Conservation (phyloP, 2,329 filamentous ascomycete species). For the Stagonosporopsis rhizophila region DNA sequence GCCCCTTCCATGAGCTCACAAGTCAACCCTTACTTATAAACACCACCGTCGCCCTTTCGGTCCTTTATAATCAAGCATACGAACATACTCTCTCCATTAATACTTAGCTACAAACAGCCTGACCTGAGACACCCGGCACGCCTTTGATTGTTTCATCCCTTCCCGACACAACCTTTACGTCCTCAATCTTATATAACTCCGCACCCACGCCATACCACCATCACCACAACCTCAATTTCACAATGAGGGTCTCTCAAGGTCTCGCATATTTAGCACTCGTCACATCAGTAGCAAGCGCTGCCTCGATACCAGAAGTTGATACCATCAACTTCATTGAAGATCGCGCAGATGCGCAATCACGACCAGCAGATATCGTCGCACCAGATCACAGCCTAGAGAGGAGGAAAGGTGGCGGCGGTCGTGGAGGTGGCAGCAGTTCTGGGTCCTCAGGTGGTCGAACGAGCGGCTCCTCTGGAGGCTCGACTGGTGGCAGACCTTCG, state of each 20-base stretch:
- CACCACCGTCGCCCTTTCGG: constrained; percentile 2
- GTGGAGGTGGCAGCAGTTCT: constrained; percentile 31
- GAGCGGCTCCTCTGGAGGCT: constrained; percentile 21
- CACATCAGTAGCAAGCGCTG: constrained; percentile 32
- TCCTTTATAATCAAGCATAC: neutral
- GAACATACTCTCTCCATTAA: neutral
- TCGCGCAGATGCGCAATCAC: constrained; percentile 23
- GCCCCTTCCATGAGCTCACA: constrained; percentile 13
- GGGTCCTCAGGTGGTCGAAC: constrained; percentile 20
- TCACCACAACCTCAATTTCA: constrained; percentile 8
- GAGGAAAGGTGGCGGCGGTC: constrained; percentile 50
- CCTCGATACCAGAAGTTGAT: constrained; percentile 38
- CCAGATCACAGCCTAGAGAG: constrained; percentile 45
- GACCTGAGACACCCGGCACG: neutral
- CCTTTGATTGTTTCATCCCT: constrained; percentile 8
- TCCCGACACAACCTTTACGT: constrained; percentile 3
- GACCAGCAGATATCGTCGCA: constrained; percentile 35
- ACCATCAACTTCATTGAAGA: constrained; percentile 33
- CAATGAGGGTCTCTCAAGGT: constrained; percentile 38
- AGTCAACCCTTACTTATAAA: constrained; percentile 4
- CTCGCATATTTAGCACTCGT: constrained; percentile 34
- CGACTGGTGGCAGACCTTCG: constrained; percentile 28
- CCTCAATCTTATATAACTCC: neutral
- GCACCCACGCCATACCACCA: constrained; percentile 1
- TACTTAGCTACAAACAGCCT: neutral